These are phyloP conservation scores for Gremmenia infestans DNA, from an alignment of 2,329 filamentous ascomycete genomes.

Conservation along the genomic window DNA sequence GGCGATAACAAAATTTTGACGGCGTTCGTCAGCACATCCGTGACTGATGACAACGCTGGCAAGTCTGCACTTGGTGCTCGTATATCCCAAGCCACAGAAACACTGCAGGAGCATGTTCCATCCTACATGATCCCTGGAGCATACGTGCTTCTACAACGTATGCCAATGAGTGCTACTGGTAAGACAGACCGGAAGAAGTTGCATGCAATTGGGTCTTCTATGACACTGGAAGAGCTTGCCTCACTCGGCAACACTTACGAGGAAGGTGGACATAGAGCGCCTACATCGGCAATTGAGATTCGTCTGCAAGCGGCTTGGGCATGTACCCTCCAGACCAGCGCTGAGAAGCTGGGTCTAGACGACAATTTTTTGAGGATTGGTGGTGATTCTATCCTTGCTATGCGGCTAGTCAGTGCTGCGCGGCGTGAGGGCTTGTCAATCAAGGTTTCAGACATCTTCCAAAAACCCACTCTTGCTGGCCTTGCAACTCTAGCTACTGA, in stretches of 20 bases:
- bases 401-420: conserved; percentile 39
- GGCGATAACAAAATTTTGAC: neutral
- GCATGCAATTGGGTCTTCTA: too few species aligned
- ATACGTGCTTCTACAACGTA: too few species aligned
- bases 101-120: neutral
- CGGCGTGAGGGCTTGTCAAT: conserved; percentile 28
- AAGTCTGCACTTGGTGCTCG: neutral
- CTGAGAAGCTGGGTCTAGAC: conserved; percentile 10
- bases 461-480: conserved; percentile 34
- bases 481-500: conserved; percentile 36
- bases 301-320: conserved; percentile 4
- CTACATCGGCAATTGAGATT: neutral
- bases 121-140: too few species aligned
- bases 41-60: neutral
- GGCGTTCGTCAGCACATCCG: neutral
- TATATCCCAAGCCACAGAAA: neutral
- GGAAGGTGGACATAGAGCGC: too few species aligned
- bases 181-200: too few species aligned
- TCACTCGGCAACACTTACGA: too few species aligned
- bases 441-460: conserved; percentile 38
- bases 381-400: conserved; percentile 32
- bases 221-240: too few species aligned
- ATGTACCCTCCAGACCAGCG: neutral
- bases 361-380: conserved; percentile 35
- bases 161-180: too few species aligned